Conservation (phyloP, 1,284 basidiomycete species). For the Apiotrichum gamsii region DNA sequence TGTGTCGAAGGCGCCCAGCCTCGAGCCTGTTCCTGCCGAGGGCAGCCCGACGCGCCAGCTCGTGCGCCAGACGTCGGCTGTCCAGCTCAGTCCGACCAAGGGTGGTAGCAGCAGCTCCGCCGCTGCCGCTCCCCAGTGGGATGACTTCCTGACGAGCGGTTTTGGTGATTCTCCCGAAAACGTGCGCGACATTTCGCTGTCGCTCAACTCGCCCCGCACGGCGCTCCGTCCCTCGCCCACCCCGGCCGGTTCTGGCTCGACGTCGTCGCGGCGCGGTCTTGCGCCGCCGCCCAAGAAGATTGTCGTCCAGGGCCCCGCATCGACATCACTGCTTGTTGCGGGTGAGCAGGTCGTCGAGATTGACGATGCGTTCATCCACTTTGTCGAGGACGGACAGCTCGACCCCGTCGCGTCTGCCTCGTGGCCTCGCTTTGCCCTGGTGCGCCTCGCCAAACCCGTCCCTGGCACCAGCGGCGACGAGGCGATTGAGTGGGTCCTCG, state of each 20-base stretch:
- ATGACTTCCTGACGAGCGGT: constrained; percentile 20
- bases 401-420: constrained; percentile 16
- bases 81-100: constrained; percentile 4
- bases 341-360: constrained; percentile 27
- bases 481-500: constrained; percentile 29
- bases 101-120: too few relatives aligned
- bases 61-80: constrained; percentile 4
- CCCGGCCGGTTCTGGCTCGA: neutral
- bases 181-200: constrained; percentile 9
- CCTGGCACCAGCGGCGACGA: neutral
- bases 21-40: neutral
- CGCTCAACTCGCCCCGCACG: constrained; percentile 4
- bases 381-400: constrained; percentile 34
- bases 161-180: constrained; percentile 19
- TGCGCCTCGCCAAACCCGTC: constrained; percentile 21
- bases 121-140: constrained; percentile 12
- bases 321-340: constrained; percentile 6
- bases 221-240: neutral
- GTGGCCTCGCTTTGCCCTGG: constrained; percentile 36
- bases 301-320: neutral
- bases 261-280: too few relatives aligned
- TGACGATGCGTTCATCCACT: constrained; percentile 37
- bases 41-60: neutral
- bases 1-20: neutral
- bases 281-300: constrained; percentile 6